Conservation (phyloP, 2,329 filamentous ascomycete species). For the Salinomyces thailandicus region DNA sequence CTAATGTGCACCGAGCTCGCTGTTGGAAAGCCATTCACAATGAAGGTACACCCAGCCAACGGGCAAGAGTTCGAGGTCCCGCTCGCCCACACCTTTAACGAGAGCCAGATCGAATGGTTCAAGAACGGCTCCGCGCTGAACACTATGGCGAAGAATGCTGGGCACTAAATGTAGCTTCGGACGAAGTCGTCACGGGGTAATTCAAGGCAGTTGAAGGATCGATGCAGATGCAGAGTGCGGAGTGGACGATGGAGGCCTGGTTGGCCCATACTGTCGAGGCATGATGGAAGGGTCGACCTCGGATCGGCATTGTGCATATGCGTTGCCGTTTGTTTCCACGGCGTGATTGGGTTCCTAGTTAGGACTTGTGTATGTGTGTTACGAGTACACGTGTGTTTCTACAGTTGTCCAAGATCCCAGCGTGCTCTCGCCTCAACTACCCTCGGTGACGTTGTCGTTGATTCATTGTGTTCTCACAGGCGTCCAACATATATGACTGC, state of each 20-base stretch:
- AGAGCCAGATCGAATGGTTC: constrained; percentile 97
- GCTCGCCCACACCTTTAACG: constrained; percentile 95
- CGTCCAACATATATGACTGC: too few species aligned
- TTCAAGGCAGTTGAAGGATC: too few species aligned
- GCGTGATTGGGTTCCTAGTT: background rate
- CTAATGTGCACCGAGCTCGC: constrained; percentile 79
- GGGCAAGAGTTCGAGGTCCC: constrained; percentile 69
- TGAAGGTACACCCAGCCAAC: constrained; percentile 84
- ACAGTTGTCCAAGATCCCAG: background rate
- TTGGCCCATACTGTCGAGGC: too few species aligned
- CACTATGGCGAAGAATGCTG: constrained; percentile 78
- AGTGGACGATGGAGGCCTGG: too few species aligned
- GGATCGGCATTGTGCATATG: constrained; percentile 38
- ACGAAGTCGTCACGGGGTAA: too few species aligned
- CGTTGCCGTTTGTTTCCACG: background rate
- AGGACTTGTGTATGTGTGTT: background rate
- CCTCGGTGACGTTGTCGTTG: too few species aligned
- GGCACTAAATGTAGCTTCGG: too few species aligned
- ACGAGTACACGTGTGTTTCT: background rate
- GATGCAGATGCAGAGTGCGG: too few species aligned
- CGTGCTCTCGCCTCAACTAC: too few species aligned
- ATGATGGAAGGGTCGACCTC: too few species aligned
- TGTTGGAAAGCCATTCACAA: constrained; percentile 85
- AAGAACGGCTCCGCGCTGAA: constrained; percentile 95
- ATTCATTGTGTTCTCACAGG: too few species aligned